Percentiles rank a stretch among this genome's conserved stretches.
Evolutionary conservation across 306 rosid genomes (phyloP).

Genomic region (Cyamopsis tetragonoloba): DNA sequence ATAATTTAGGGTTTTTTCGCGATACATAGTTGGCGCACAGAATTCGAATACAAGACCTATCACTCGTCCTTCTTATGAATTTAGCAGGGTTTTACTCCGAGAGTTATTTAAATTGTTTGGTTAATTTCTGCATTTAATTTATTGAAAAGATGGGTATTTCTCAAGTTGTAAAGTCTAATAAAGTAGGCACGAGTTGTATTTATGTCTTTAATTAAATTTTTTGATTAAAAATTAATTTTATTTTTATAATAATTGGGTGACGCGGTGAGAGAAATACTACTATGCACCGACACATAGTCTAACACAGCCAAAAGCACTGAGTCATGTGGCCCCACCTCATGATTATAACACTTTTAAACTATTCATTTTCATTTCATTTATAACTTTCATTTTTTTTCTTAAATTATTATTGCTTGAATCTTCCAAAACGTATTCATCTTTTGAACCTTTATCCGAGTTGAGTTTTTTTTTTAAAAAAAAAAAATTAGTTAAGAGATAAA

Average conservation of each 20-base stretch:
- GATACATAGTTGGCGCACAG: no score
- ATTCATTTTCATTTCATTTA: conserved; percentile 1
- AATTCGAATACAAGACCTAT: no score
- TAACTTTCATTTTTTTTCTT: background rate
- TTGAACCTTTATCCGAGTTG: background rate
- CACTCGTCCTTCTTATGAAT: no score
- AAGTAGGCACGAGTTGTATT: conserved; percentile 30
- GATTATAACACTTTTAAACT: background rate
- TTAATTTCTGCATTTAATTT: background rate
- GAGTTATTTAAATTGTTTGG: no score
- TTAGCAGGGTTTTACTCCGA: no score
- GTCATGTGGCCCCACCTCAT: conserved; percentile 13
- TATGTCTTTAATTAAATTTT: background rate
- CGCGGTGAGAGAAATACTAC: conserved; percentile 42
- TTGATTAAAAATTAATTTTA: no score
- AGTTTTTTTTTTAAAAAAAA: no score
- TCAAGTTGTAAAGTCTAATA: conserved; percentile 25
- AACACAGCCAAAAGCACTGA: conserved; percentile 30
- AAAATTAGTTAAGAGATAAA: no score
- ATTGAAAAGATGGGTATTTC: background rate
- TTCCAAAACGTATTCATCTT: background rate
- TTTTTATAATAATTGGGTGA: conserved; percentile 5
- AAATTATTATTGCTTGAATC: background rate
- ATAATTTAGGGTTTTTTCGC: no score
- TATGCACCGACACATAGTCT: conserved; percentile 34